Conservation (phyloP, 1,139 yeast genomes). For the Blastobotrys illinoisensis region DNA sequence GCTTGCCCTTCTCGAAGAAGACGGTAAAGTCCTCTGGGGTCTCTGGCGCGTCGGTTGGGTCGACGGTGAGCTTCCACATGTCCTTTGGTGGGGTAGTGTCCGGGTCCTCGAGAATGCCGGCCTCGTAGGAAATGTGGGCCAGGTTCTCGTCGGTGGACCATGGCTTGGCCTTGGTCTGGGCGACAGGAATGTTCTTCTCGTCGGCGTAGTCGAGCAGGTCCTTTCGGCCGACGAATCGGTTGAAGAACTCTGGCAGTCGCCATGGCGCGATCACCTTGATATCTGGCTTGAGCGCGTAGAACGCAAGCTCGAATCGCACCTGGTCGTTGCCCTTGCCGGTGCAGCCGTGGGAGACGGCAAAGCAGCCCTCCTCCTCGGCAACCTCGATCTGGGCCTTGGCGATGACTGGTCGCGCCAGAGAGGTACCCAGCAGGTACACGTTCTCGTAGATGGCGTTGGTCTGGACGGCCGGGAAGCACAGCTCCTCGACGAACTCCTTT, state of each 20-base stretch:
- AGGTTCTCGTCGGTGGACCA: constrained; percentile 99
- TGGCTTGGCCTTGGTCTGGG: constrained; percentile 97
- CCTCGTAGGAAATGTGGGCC: constrained; percentile 98
- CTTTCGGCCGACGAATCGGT: constrained; percentile 96
- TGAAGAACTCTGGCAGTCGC: constrained; percentile 94
- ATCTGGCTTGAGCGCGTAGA: constrained; percentile 96
- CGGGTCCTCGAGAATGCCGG: constrained; percentile 98
- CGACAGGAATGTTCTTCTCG: constrained; percentile 82
- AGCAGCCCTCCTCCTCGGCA: constrained; percentile 96
- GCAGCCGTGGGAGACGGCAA: constrained; percentile 98
- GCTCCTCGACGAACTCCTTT: constrained; percentile 88
- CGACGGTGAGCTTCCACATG: constrained; percentile 98
- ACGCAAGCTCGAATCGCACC: constrained; percentile 93
- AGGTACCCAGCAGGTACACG: constrained; percentile 91
- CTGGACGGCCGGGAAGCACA: constrained; percentile 94
- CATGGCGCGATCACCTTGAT: constrained; percentile 97
- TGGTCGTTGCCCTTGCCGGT: constrained; percentile 99
- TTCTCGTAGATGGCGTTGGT: constrained; percentile 96
- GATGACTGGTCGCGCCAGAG: constrained; percentile 96
- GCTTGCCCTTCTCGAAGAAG: constrained; percentile 80
- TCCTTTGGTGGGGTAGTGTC: constrained; percentile 98
- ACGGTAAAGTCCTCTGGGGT: constrained; percentile 84
- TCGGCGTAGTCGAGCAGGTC: constrained; percentile 93
- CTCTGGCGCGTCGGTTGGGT: constrained; percentile 92
- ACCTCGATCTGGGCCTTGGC: constrained; percentile 97